phyloP scores from a whole-genome alignment of 2,329 filamentous ascomycete species.

The Hirsutella rhossiliensis region DNA sequence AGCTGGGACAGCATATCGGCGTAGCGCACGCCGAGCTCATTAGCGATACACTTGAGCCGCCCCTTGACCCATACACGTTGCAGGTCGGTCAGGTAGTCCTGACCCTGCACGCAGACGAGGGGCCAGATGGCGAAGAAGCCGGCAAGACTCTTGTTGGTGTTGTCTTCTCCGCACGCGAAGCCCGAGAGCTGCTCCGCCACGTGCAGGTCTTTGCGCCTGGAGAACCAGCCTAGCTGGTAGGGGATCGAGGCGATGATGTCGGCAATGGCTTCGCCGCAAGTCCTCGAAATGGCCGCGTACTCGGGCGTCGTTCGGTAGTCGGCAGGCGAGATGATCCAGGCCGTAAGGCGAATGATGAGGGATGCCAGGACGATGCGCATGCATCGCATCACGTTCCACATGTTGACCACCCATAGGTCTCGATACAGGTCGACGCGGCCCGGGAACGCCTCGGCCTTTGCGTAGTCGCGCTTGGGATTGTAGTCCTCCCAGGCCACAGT shows the following conservation, averaged over 20 bases:
- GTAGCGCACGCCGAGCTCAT: slow-evolving; percentile 44
- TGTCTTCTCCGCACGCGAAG: slow-evolving; percentile 37
- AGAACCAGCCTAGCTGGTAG: slow-evolving; percentile 46
- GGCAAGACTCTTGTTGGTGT: slow-evolving; percentile 37
- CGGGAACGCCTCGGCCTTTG: slow-evolving; percentile 41
- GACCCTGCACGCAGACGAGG: slow-evolving; percentile 35
- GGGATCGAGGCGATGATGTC: slow-evolving; percentile 48
- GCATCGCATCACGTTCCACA: slow-evolving; percentile 42
- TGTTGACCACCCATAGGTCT: slow-evolving; percentile 44
- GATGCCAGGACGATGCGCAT: slow-evolving; percentile 40
- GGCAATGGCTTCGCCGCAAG: slow-evolving; percentile 37
- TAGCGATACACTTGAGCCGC: slow-evolving; percentile 38
- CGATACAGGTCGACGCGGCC: slow-evolving; percentile 47
- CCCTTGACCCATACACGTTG: slow-evolving; percentile 43
- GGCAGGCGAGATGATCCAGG: slow-evolving; percentile 45
- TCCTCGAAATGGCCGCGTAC: slow-evolving; percentile 39
- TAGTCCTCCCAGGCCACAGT: slow-evolving; percentile 45
- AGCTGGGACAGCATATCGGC: slow-evolving; percentile 44
- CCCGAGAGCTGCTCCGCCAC: slow-evolving; percentile 25
- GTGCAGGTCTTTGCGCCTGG: slow-evolving; percentile 27
- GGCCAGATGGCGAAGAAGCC: slow-evolving; percentile 49
- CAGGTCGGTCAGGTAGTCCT: slow-evolving; percentile 46
- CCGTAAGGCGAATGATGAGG: slow-evolving; percentile 42
- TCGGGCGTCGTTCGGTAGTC: slow-evolving; percentile 51
- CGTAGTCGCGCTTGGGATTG: slow-evolving; percentile 36